Conservation (phyloP, 169 alveolate genomes). For the Plasmodium vivax region DNA sequence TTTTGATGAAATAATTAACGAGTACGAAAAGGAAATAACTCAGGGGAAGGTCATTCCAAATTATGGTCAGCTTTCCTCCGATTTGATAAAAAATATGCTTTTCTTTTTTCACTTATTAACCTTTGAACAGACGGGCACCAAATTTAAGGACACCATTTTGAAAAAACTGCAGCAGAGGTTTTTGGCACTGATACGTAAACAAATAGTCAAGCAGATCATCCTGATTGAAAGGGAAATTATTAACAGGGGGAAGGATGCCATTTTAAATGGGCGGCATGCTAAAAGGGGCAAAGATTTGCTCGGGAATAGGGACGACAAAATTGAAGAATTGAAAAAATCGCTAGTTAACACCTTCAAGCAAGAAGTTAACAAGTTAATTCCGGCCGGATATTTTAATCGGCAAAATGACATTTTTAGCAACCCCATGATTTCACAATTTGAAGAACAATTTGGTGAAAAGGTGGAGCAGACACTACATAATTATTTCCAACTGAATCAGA, state of each 20-base stretch:
- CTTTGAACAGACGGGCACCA: slow-evolving; percentile 44
- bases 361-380: slow-evolving; percentile 7
- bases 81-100: slow-evolving; percentile 25
- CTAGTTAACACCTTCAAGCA: neutral
- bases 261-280: neutral
- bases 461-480: slow-evolving; percentile 12
- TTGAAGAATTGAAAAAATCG: slow-evolving; percentile 3
- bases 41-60: slow-evolving; percentile 25
- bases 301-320: neutral
- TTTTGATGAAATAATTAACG: slow-evolving; percentile 20
- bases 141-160: slow-evolving; percentile 8
- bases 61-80: slow-evolving; percentile 9
- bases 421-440: neutral
- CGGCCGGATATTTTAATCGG: neutral
- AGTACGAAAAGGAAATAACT: slow-evolving; percentile 26
- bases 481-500: slow-evolving; percentile 31
- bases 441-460: slow-evolving; percentile 27
- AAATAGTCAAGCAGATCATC: slow-evolving; percentile 41
- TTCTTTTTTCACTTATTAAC: slow-evolving; percentile 54
- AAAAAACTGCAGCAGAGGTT: slow-evolving; percentile 11
- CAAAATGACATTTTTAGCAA: neutral
- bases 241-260: slow-evolving; percentile 9
- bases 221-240: neutral
- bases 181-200: slow-evolving; percentile 24
- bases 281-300: slow-evolving; percentile 19